Evolutionary conservation across 2,329 filamentous ascomycete genomes (phyloP), one percentile per base, ranked within the genome.

Genomic region (Coleophoma eucalyptorum): DNA sequence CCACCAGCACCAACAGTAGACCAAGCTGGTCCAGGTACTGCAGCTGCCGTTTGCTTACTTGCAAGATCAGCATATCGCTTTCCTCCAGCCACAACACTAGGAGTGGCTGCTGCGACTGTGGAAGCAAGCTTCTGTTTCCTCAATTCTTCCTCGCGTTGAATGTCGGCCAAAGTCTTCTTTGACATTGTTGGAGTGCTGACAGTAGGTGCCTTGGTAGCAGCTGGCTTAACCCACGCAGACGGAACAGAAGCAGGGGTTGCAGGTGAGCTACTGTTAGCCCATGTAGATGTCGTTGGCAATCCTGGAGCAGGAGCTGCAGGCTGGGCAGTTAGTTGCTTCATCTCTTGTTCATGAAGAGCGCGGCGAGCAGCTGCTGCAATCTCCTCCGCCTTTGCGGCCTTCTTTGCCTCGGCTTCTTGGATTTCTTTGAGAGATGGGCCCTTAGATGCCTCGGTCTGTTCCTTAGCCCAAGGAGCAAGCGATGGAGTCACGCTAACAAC

Each of bases 31-130:
- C 76, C 73, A 1, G 68, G 63, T 5, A 70, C 68, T n/a, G 73
- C 64, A 6, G 74, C 63, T 50, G 73, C 62, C 6, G 71, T 69
- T 13, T 69, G 62, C 75, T 97, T 97, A 67, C 90, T 84, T 6
- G 94, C 94, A 26, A 99, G 82, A 67, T 97, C 94, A 18, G 94
- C 93, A 68, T 97, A 97, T 50, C 93, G 88, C 75, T 97, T 97
- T 37, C 89, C 87, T 55, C 72, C 70, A 26, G 62, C 62, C 20
- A 71, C 68, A 10, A 76, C 68, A 40, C 72, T 63, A 32, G 68
- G 58, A 31, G 71, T 69, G 11, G 72, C 66, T 35, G 72, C 70
- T 52, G 73, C 71, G 13, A 67, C 69, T 16, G 74, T 67, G 19
- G 77, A 71, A 11, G 75, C 72, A 20, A 74, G 69, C 59, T 82